Evolutionary conservation across 352 stramenopile species (phyloP).

Genomic region (Pythium plurisporium): DNA sequence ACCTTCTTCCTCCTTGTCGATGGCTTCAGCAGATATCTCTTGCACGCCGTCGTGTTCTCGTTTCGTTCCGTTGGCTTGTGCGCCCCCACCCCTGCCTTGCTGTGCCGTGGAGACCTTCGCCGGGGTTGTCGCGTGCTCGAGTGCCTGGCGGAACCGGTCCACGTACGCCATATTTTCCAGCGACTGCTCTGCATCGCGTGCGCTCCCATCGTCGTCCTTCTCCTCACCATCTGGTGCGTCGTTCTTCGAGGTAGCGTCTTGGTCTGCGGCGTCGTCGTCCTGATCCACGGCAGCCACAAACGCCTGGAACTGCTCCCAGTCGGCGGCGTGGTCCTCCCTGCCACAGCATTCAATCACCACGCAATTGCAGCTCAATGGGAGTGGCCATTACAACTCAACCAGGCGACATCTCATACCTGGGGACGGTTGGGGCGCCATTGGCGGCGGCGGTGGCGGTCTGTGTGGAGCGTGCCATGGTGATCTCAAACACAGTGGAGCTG

Average conservation of each 20-base stretch:
- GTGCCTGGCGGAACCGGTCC: constrained; percentile 46
- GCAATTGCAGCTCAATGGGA: no score
- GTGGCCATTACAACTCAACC: no score
- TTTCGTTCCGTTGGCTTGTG: constrained; percentile 17
- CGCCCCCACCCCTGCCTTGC: constrained; percentile 11
- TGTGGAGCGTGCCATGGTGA: no score
- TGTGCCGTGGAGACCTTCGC: no score
- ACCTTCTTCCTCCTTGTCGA: background rate
- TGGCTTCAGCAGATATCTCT: no score
- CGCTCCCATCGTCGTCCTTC: constrained; percentile 35
- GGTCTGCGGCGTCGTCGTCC: background rate
- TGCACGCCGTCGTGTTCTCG: constrained; percentile 8
- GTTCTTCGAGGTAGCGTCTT: background rate
- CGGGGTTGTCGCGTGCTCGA: constrained; percentile 29
- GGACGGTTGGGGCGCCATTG: no score
- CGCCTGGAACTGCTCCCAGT: constrained; percentile 60
- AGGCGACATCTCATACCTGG: no score
- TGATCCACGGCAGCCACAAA: constrained; percentile 58
- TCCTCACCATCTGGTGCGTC: constrained; percentile 31
- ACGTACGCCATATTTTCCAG: constrained; percentile 72
- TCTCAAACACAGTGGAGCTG: no score
- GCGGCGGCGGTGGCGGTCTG: no score
- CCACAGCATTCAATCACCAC: no score
- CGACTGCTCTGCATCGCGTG: constrained; percentile 43
- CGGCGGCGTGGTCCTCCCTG: constrained; percentile 35